phyloP scores from a whole-genome alignment of 192 early-diverging fungal species.

The Backusella westeae region DNA sequence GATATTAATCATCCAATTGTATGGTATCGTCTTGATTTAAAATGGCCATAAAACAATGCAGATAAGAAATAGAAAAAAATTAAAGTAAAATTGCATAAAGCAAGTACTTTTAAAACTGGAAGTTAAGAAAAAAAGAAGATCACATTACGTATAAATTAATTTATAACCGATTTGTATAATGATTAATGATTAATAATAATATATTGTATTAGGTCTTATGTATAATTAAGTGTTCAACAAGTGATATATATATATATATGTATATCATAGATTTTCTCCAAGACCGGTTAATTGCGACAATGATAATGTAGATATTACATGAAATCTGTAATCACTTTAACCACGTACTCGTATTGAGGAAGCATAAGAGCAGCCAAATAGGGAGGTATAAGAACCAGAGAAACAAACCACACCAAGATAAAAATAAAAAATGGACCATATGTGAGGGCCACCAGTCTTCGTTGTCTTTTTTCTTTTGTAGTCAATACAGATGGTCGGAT shows the following conservation, averaged over 20 bases:
- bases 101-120: neutral
- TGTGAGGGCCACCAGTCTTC: conserved; percentile 46
- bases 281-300: neutral
- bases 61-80: neutral
- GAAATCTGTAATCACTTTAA: neutral
- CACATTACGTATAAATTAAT: no score
- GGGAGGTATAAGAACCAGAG: conserved; percentile 47
- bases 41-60: neutral
- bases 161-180: no score
- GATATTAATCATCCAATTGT: neutral
- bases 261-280: neutral
- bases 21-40: neutral
- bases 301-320: neutral
- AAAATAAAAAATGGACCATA: conserved; percentile 58
- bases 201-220: neutral
- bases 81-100: neutral
- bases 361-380: neutral
- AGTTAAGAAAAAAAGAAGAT: neutral
- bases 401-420: conserved; percentile 53
- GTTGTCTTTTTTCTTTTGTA: conserved; percentile 61
- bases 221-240: neutral
- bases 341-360: neutral
- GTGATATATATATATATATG: neutral
- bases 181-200: neutral
- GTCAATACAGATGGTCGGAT: conserved; percentile 61